These are phyloP conservation scores for Zalaria obscura DNA, from an alignment of 2,329 filamentous ascomycete species.

Conservation along the genomic window DNA sequence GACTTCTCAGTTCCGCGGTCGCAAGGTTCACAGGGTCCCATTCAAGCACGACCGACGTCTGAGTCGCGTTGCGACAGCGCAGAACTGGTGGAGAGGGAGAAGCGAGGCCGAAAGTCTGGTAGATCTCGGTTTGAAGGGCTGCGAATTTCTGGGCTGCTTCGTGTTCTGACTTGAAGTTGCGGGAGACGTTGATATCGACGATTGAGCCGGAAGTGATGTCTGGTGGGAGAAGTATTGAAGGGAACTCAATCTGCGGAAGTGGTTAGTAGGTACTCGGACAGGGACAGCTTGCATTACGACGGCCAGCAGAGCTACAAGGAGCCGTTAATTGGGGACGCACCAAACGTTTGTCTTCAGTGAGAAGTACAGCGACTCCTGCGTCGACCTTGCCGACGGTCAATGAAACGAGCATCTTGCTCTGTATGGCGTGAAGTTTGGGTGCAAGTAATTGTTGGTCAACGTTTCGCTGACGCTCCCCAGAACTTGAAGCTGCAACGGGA, in stretches of 20 bases:
- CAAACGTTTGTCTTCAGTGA: conserved; percentile 92
- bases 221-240: conserved; percentile 86
- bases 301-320: background rate
- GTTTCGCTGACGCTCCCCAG: too few relatives aligned
- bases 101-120: conserved; percentile 67
- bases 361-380: conserved; percentile 88
- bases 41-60: conserved; percentile 95
- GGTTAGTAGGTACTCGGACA: conserved; percentile 4
- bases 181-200: conserved; percentile 89
- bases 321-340: conserved; percentile 40
- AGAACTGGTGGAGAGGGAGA: conserved; percentile 66
- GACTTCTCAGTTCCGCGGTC: conserved; percentile 77
- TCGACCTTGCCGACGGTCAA: conserved; percentile 98
- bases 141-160: conserved; percentile 64
- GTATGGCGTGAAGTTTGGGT: too few relatives aligned
- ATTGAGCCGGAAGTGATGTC: conserved; percentile 95
- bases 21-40: conserved; percentile 93
- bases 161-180: conserved; percentile 68
- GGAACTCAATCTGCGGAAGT: conserved; percentile 75
- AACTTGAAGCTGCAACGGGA: too few relatives aligned
- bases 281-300: conserved; percentile 5
- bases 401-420: conserved; percentile 68
- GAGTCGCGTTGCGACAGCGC: conserved; percentile 89
- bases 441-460: too few relatives aligned
- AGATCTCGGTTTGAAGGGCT: conserved; percentile 78